Percentiles rank a stretch among this genome's conserved stretches.
phyloP scores from a whole-genome alignment of 2,329 filamentous ascomycete species.

The Scytalidium lignicola region DNA sequence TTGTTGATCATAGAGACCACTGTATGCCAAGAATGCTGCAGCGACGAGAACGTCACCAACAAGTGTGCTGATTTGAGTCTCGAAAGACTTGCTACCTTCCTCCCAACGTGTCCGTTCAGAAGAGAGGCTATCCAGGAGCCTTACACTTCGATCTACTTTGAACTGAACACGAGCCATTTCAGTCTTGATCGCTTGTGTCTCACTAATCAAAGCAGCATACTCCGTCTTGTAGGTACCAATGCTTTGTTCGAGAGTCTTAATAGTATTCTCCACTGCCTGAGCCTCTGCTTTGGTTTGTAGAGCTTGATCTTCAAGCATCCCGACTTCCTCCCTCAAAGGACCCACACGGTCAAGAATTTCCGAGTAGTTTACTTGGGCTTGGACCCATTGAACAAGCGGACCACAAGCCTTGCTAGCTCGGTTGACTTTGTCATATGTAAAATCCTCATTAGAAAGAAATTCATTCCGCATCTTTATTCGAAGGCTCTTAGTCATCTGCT shows the following conservation, averaged over 20 bases:
- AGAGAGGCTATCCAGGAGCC: constrained; percentile 88
- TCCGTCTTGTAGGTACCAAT: constrained; percentile 95
- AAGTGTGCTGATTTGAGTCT: constrained; percentile 94
- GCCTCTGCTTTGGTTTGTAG: constrained; percentile 91
- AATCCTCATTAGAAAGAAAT: constrained; percentile 87
- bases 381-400: constrained; percentile 93
- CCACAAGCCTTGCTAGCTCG: constrained; percentile 95
- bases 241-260: constrained; percentile 77
- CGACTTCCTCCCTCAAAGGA: constrained; percentile 85
- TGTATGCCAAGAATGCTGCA: constrained; percentile 95
- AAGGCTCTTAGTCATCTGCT: constrained; percentile 80
- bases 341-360: constrained; percentile 93
- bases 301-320: constrained; percentile 79
- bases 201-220: constrained; percentile 91
- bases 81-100: constrained; percentile 94
- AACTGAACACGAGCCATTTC: constrained; percentile 96
- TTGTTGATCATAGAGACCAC: constrained; percentile 94
- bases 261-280: constrained; percentile 83
- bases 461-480: constrained; percentile 88
- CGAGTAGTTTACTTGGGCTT: constrained; percentile 96
- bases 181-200: constrained; percentile 93
- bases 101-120: constrained; percentile 94
- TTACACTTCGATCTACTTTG: constrained; percentile 95
- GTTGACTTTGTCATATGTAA: constrained; percentile 94
- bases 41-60: constrained; percentile 94